Conservation (phyloP, 108 stramenopile species). For the Nitzschia sp. region DNA sequence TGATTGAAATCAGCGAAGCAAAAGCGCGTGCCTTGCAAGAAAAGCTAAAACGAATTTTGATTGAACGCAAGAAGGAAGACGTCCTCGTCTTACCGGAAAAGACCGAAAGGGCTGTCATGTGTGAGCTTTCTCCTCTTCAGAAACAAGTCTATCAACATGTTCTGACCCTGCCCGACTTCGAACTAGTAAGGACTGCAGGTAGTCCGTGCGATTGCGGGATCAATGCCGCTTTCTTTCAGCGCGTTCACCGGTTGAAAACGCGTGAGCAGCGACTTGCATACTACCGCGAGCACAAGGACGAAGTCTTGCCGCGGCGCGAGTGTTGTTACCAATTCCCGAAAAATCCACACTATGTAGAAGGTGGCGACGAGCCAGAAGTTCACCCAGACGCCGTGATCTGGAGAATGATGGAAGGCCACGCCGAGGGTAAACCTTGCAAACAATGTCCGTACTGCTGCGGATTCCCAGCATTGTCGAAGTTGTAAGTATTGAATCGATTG, state of each 20-base stretch:
- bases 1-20: conserved; percentile 36
- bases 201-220: conserved; percentile 86
- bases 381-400: conserved; percentile 76
- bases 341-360: conserved; percentile 43
- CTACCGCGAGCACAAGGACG: conserved; percentile 57
- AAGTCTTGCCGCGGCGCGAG: conserved; percentile 44
- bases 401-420: conserved; percentile 47
- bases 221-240: conserved; percentile 64
- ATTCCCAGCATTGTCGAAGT: conserved; percentile 50
- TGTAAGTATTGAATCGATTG: conserved; percentile 3
- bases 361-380: conserved; percentile 40
- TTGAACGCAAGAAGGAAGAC: conserved; percentile 66
- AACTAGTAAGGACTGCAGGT: conserved; percentile 58
- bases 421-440: conserved; percentile 29
- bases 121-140: conserved; percentile 74
- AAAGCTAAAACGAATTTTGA: conserved; percentile 48
- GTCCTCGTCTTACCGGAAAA: conserved; percentile 72
- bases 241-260: conserved; percentile 52
- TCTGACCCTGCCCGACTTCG: conserved; percentile 75
- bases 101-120: conserved; percentile 80
- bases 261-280: conserved; percentile 67
- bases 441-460: conserved; percentile 70
- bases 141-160: conserved; percentile 75
- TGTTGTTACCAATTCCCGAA: conserved; percentile 68
- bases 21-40: conserved; percentile 44